Percentiles rank a stretch among this genome's conserved stretches.
Conservation (phyloP, 1,284 basidiomycete genomes). For the Ustilago lituana region DNA sequence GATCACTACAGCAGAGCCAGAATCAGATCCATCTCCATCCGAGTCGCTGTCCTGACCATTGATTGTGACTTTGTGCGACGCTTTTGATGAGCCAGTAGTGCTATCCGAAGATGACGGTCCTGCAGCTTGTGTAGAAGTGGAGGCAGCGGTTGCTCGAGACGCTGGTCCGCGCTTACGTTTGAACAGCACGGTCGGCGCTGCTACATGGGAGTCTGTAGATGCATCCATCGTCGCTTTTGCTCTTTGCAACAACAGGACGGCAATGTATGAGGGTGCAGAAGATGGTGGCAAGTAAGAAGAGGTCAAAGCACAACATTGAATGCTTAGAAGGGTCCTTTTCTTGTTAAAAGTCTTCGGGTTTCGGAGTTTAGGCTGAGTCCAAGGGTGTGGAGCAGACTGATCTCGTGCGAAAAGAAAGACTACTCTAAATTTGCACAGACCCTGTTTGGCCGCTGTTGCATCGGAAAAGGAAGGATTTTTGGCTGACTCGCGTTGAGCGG, state of each 20-base stretch:
- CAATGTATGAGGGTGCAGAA: no score
- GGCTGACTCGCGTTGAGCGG: conserved; percentile 11
- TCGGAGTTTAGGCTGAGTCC: conserved; percentile 28
- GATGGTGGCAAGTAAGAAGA: not conserved
- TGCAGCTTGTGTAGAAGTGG: conserved; percentile 1
- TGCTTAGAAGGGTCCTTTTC: not conserved
- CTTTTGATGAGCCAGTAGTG: conserved; percentile 20
- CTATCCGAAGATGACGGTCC: conserved; percentile 3
- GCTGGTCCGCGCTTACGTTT: conserved; percentile 39
- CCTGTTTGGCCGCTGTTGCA: not conserved
- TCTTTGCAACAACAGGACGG: no score
- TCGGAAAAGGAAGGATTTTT: conserved; percentile 6
- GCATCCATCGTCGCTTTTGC: conserved; percentile 4
- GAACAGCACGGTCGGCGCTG: conserved; percentile 22
- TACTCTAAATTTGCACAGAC: conserved; percentile 10
- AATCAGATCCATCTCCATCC: conserved; percentile 2
- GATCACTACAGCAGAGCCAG: conserved; percentile 24
- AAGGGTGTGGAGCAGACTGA: conserved; percentile 4
- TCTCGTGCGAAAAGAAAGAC: conserved; percentile 21
- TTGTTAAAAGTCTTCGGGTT: conserved; percentile 14
- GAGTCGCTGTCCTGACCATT: conserved; percentile 11
- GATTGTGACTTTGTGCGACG: conserved; percentile 1
- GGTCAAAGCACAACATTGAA: not conserved
- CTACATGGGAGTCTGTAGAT: not conserved
- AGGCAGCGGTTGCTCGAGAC: conserved; percentile 10